These are phyloP conservation scores for Phalaenopsis aphrodite DNA, from an alignment of 106 monocot genomes.

Conservation along the genomic window DNA sequence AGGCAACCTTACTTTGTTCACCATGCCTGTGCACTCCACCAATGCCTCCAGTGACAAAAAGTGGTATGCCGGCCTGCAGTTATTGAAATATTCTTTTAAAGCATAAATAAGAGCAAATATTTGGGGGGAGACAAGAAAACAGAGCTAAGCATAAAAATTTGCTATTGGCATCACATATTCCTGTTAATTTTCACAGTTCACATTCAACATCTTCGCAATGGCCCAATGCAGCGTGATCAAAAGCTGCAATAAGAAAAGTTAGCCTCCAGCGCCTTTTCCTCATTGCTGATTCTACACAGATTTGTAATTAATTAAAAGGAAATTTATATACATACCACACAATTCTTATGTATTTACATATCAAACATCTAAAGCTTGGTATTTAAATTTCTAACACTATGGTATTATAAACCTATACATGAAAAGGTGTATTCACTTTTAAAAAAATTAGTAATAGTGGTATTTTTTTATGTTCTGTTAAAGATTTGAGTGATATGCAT, in stretches of 20 bases:
- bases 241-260: background rate
- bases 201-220: background rate
- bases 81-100: background rate
- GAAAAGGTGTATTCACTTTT: too few relatives aligned
- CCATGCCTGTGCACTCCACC: slow-evolving; percentile 97
- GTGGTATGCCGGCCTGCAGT: slow-evolving; percentile 74
- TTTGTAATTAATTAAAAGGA: background rate
- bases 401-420: too few relatives aligned
- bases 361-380: too few relatives aligned
- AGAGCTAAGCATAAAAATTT: background rate
- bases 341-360: too few relatives aligned
- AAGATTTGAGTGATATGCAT: too few relatives aligned
- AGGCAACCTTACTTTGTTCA: slow-evolving; percentile 62
- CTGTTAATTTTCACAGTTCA: background rate
- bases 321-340: too few relatives aligned
- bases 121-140: background rate
- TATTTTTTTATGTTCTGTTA: too few relatives aligned
- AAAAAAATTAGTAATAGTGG: too few relatives aligned
- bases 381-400: too few relatives aligned
- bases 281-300: background rate
- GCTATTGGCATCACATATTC: background rate
- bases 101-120: background rate
- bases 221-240: background rate
- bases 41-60: slow-evolving; percentile 96
- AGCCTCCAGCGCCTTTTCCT: background rate